A percentile compares a stretch with the other conserved stretches of the same genome.
Conservation (phyloP, 139 green algal species). For the Chlorella vulgaris region DNA sequence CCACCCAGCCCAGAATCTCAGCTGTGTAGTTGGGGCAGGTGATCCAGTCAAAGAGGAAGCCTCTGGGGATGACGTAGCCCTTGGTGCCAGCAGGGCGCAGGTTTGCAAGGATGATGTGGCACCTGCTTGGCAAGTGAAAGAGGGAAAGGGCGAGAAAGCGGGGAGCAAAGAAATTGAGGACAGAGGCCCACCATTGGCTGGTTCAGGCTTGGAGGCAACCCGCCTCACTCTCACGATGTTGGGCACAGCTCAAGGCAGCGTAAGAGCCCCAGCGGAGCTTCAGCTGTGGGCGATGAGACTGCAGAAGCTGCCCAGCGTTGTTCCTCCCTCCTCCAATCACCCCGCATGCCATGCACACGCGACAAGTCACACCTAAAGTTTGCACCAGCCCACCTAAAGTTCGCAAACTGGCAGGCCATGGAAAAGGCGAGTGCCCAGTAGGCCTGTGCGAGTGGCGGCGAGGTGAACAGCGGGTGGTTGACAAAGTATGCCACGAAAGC, state of each 20-base stretch:
- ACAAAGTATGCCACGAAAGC: constrained; percentile 96
- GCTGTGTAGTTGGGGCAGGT: constrained; percentile 98
- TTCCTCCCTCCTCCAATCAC: neutral
- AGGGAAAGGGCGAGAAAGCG: no score
- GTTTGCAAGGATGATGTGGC: constrained; percentile 88
- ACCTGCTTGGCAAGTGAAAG: constrained; percentile 48
- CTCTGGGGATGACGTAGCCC: constrained; percentile 86
- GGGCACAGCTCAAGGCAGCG: no score
- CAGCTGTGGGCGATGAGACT: no score
- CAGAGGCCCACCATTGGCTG: no score
- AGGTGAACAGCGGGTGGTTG: constrained; percentile 97
- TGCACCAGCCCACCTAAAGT: no score
- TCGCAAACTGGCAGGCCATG: constrained; percentile 70
- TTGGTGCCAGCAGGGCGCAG: constrained; percentile 73
- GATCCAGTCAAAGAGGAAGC: constrained; percentile 94
- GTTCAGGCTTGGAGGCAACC: no score
- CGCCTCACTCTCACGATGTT: no score
- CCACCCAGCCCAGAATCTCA: constrained; percentile 91
- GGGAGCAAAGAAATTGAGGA: no score
- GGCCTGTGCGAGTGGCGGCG: constrained; percentile 53
- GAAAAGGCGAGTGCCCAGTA: constrained; percentile 51
- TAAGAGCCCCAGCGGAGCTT: no score
- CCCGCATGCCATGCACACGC: no score
- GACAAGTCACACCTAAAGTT: constrained; percentile 77
- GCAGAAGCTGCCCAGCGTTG: no score